Evolutionary conservation across 768 basidiomycete species (phyloP).

Genomic region (Podaxis sp.): DNA sequence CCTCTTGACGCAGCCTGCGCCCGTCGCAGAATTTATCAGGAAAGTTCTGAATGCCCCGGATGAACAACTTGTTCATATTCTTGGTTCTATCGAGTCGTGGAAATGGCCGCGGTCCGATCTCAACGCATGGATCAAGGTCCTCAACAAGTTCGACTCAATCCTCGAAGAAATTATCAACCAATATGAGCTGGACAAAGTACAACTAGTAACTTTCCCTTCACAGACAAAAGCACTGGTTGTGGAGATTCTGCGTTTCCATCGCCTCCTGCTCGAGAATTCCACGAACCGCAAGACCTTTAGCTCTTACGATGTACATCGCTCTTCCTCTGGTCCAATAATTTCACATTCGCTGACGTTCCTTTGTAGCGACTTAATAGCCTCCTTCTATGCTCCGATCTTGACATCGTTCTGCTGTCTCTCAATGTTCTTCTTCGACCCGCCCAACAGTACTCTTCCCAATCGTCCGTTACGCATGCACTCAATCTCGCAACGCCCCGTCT

Average conservation of each 20-base stretch:
- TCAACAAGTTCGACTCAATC: conserved; percentile 93
- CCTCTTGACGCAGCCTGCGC: conserved; percentile 57
- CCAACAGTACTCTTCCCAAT: conserved; percentile 91
- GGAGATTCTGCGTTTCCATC: conserved; percentile 86
- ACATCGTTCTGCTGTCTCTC: conserved; percentile 80
- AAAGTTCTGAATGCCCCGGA: conserved; percentile 65
- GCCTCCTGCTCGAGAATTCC: conserved; percentile 91
- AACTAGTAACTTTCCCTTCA: conserved; percentile 76
- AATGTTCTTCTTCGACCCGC: conserved; percentile 89
- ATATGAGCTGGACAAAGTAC: conserved; percentile 85
- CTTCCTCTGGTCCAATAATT: conserved; percentile 11
- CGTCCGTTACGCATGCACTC: conserved; percentile 79
- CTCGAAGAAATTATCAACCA: conserved; percentile 80
- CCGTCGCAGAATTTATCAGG: conserved; percentile 78
- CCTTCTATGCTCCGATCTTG: conserved; percentile 85
- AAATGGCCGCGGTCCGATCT: conserved; percentile 96
- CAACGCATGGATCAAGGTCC: conserved; percentile 92
- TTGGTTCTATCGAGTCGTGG: conserved; percentile 78
- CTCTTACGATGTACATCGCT: conserved; percentile 86
- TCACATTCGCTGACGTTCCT: conserved; percentile 14
- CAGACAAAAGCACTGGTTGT: conserved; percentile 71
- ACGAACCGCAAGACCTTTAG: conserved; percentile 96
- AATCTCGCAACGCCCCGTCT: conserved; percentile 81
- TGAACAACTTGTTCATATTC: conserved; percentile 67
- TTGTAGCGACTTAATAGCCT: conserved; percentile 85